phyloP scores from a whole-genome alignment of 257 asterid genomes.

The Solanum gracilifrons region DNA sequence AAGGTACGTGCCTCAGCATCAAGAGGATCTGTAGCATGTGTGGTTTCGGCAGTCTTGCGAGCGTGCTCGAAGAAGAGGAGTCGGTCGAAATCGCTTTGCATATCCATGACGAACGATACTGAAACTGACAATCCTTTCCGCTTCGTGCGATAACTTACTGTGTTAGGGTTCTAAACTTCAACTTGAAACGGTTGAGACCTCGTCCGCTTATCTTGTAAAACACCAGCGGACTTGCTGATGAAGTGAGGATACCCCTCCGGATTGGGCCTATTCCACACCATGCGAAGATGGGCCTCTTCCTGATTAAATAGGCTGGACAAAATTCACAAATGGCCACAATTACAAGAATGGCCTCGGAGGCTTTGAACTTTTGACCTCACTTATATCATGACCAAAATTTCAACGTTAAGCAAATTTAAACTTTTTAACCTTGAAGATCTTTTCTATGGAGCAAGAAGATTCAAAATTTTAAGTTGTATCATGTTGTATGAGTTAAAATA shows the following conservation, averaged over 20 bases:
- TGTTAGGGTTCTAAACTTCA: not conserved
- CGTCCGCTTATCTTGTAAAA: not conserved
- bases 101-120: conserved; percentile 22
- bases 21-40: conserved; percentile 54
- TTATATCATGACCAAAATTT: too few species aligned
- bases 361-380: not conserved
- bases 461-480: not conserved
- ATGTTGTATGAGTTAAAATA: not conserved
- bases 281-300: not conserved
- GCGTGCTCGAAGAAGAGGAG: conserved; percentile 82
- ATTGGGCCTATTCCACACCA: not conserved
- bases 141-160: not conserved
- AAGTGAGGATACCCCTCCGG: not conserved
- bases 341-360: not conserved
- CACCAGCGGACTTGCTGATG: not conserved
- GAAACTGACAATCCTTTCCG: not conserved
- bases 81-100: conserved; percentile 73
- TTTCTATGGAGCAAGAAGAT: not conserved
- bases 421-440: not conserved
- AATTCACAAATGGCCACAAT: not conserved
- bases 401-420: not conserved
- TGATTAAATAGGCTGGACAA: not conserved
- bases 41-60: conserved; percentile 66
- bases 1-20: conserved; percentile 56
- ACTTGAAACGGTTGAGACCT: not conserved